Evolutionary conservation across 768 basidiomycete species (phyloP).

Genomic region (Rickenella mellea): DNA sequence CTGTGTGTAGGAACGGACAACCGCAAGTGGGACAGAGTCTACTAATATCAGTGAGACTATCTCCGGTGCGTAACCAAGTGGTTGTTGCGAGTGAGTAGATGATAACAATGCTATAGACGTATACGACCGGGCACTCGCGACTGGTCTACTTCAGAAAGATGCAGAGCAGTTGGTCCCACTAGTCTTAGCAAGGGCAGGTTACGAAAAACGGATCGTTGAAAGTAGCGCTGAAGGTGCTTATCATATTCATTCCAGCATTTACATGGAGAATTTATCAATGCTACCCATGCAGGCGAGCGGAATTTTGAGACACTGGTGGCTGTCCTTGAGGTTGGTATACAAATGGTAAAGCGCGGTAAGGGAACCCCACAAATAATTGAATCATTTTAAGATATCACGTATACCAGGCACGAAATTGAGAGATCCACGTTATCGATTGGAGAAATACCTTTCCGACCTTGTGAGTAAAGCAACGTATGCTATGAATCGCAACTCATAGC

Average conservation of each 20-base stretch:
- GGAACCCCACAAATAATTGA: neutral
- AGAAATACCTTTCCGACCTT: slow-evolving; percentile 70
- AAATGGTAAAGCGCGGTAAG: slow-evolving; percentile 49
- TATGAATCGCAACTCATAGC: neutral
- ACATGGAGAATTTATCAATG: too few relatives aligned
- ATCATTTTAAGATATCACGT: neutral
- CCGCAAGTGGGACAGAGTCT: slow-evolving; percentile 16
- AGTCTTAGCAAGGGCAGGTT: slow-evolving; percentile 55
- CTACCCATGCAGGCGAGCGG: too few relatives aligned
- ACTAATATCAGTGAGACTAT: neutral
- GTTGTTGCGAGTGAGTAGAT: neutral
- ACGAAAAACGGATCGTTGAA: slow-evolving; percentile 48
- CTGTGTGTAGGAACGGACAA: slow-evolving; percentile 30
- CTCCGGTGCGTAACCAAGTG: neutral
- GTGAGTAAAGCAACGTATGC: slow-evolving; percentile 35
- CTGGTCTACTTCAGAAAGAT: slow-evolving; percentile 45
- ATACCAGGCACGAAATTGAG: slow-evolving; percentile 50
- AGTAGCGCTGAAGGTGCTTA: slow-evolving; percentile 30
- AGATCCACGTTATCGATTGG: slow-evolving; percentile 70
- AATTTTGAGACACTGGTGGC: slow-evolving; percentile 39
- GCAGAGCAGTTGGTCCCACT: slow-evolving; percentile 58
- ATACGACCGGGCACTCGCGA: slow-evolving; percentile 46
- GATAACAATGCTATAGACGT: slow-evolving; percentile 31
- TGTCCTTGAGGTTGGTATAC: slow-evolving; percentile 55
- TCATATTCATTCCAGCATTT: slow-evolving; percentile 17